These are phyloP conservation scores for Fusarium sp. DNA, from an alignment of 2,329 filamentous ascomycete species.

Conservation along the genomic window DNA sequence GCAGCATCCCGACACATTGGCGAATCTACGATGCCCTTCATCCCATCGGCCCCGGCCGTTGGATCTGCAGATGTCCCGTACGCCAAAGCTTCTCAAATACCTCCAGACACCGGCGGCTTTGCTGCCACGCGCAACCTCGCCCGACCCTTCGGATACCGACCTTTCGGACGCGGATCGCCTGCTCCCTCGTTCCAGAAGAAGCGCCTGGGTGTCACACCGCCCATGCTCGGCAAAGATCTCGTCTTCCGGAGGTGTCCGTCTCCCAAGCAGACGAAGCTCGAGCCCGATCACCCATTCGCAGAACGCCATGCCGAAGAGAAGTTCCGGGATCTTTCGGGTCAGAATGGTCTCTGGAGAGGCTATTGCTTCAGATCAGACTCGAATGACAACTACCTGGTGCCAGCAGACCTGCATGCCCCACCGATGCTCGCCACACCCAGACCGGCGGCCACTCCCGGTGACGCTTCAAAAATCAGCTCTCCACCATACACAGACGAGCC, in stretches of 20 bases:
- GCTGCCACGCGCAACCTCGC: conserved; percentile 44
- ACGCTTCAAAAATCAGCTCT: conserved; percentile 55
- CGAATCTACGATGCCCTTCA: conserved; percentile 44
- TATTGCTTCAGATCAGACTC: conserved; percentile 67
- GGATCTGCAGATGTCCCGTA: conserved; percentile 39
- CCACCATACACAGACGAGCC: conserved; percentile 57
- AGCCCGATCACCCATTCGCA: conserved; percentile 76
- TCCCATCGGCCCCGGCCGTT: conserved; percentile 36
- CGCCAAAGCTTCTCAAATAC: conserved; percentile 50
- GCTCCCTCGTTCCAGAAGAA: conserved; percentile 56
- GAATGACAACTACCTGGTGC: conserved; percentile 53
- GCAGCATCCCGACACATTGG: conserved; percentile 38
- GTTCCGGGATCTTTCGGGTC: conserved; percentile 67
- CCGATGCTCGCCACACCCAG: conserved; percentile 64
- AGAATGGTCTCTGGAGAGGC: conserved; percentile 80
- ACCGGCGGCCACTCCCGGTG: conserved; percentile 55
- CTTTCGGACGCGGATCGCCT: conserved; percentile 51
- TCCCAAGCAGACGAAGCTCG: conserved; percentile 85
- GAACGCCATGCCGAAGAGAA: conserved; percentile 59
- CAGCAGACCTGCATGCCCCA: conserved; percentile 58
- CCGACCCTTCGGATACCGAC: conserved; percentile 56
- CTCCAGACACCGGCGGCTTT: conserved; percentile 56
- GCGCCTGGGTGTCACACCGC: conserved; percentile 73
- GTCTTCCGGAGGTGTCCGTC: conserved; percentile 84
- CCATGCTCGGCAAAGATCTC: conserved; percentile 88